Evolutionary conservation across 2,329 filamentous ascomycete genomes (phyloP), one percentile per base, ranked within the genome.

Genomic region (Colletotrichum siamense): DNA sequence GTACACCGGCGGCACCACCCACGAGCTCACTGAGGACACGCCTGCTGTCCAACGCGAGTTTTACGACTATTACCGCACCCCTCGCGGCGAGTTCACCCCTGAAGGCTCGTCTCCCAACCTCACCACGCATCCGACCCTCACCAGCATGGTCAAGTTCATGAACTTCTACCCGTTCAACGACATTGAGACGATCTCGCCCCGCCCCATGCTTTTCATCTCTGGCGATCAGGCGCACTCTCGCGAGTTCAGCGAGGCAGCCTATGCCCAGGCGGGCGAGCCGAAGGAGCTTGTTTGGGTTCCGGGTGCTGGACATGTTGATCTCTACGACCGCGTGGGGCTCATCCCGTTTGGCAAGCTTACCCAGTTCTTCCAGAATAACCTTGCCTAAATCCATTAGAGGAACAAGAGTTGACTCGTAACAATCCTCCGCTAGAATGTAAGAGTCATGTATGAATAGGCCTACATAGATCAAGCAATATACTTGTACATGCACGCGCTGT

Each of bases 271-370:
- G 64, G 81, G n/a, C 18, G 82, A 85, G 73, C 84, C 84, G 9
- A 86, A 85, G 79, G 83, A 85, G 77, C 44, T 85, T 63, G 9
- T 82, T 8, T 83, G 81, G 82, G 72, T 86, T 0, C 63, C 80
- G 1, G 79, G 81, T 3, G 81, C 83, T 10, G 82, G 82, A 4
- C 84, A 85, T 63, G 82, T 82, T 4, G 84, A 85, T 55, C 79
- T 86, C 6, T 85, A 85, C 44, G 84, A 85, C 75, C 83, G 83
- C 3, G 79, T 81, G 3, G 82, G 82, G 4, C 80, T 85, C 18
- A 85, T 85, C 26, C 83, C 83, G 8, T 85, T 84, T 24, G 77
- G 69, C 9, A 82, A 77, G 69, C 79, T 84, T 30, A 80, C 80
- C 1, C 62, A 78, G 7, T 84, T 82, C 32, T 82, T 82, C 77